Evolutionary conservation across 1,284 basidiomycete genomes (phyloP).

Genomic region (Cutaneotrichosporon sp.): DNA sequence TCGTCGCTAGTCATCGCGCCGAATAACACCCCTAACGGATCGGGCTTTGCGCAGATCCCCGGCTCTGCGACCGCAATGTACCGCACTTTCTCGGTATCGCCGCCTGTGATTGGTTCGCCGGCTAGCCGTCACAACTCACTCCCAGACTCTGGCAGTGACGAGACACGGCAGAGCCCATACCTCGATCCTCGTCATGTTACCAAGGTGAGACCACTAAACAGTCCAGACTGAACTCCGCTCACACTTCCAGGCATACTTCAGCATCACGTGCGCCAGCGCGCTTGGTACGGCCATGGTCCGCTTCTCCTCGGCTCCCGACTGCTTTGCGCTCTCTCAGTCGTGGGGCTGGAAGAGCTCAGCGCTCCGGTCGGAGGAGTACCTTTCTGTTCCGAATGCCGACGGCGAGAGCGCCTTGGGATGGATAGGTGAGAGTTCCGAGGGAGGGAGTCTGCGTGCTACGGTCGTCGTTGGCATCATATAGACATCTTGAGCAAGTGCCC

Average conservation of each 20-base stretch:
- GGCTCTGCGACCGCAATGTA: neutral
- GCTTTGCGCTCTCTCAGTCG: conserved; percentile 62
- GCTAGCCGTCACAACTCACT: neutral
- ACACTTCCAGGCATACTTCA: conserved; percentile 60
- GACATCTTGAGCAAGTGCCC: neutral
- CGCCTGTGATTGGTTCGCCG: conserved; percentile 14
- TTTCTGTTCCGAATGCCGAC: conserved; percentile 48
- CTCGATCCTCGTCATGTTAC: conserved; percentile 47
- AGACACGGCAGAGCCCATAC: conserved; percentile 30
- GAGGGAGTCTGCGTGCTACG: conserved; percentile 66
- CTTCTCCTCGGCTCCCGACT: conserved; percentile 76
- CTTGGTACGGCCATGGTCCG: conserved; percentile 75
- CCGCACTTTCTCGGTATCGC: conserved; percentile 15
- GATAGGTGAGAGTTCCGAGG: conserved; percentile 42
- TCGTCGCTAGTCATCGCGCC: neutral
- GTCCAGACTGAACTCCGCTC: no score
- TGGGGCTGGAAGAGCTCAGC: conserved; percentile 54
- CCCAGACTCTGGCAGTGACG: conserved; percentile 17
- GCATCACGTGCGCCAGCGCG: conserved; percentile 72
- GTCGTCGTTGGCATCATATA: conserved; percentile 68
- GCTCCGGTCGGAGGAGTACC: conserved; percentile 46
- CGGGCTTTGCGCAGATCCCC: conserved; percentile 2
- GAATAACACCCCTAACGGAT: neutral
- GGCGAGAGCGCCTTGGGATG: conserved; percentile 55
- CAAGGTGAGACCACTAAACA: conserved; percentile 34